These are phyloP conservation scores for Cytospora schulzeri DNA, from an alignment of 2,329 filamentous ascomycete genomes.

Conservation along the genomic window DNA sequence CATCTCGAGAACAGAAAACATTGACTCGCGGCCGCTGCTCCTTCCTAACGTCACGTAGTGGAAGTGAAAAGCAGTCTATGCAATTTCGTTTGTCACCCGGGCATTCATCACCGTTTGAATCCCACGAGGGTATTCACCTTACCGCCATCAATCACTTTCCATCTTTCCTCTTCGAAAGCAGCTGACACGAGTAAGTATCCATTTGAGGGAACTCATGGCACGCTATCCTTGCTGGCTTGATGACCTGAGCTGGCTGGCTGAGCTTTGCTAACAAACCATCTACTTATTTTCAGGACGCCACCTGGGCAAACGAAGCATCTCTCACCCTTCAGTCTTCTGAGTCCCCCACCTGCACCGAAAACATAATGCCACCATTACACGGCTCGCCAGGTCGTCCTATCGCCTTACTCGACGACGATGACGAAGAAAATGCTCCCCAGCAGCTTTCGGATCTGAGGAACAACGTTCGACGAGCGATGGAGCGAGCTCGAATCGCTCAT, in stretches of 20 bases:
- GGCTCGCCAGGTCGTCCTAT: not conserved
- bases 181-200: no score
- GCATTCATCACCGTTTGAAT: no score
- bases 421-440: not conserved
- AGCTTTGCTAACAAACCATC: not conserved
- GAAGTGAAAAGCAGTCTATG: no score
- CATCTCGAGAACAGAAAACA: no score
- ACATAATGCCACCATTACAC: not conserved
- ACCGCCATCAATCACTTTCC: no score
- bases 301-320: not conserved
- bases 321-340: not conserved
- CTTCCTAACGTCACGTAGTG: no score
- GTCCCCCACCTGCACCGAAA: no score
- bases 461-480: not conserved
- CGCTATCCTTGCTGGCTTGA: not conserved
- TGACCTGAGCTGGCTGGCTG: not conserved
- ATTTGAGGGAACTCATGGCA: no score
- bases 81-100: no score
- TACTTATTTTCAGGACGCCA: not conserved
- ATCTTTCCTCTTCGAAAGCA: no score
- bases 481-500: not conserved
- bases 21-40: no score
- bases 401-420: not conserved
- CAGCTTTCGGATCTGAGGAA: not conserved
- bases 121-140: no score